Base-by-base conservation (phyloP, 148 eudicot species). In the Pouteria glomerata region DNA sequence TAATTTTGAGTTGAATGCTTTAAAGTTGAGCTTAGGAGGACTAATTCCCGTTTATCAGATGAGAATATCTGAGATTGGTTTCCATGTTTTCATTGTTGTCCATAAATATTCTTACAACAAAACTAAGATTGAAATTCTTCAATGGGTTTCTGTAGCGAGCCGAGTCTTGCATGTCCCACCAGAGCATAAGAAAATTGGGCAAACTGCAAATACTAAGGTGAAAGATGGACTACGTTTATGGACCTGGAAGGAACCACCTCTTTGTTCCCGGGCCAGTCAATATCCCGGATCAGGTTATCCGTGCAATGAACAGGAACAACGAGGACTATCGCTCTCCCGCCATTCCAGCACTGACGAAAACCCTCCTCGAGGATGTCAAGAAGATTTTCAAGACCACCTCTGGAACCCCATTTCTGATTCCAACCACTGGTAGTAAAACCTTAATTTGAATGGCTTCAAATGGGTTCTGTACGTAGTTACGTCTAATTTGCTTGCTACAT, bases 301-400 rank as follows among this genome's bases (percentile, higher is more conserved):
- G 97, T 33, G 99, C 99, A 21, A 92, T 95, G 99, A 92, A 82
- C 88, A 79, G 99, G 37, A 95, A 95, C 88, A 95, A 95, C 24
- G 99, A 95, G 85, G 99, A 95, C 76, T 92, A 95, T 72, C 91
- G 99, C n/a, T 88, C 99, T 64, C 99, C 99, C 10, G 97, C 99
- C 8, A 70, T 95, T 57, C 99, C 97, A 2, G 99, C 99, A 1
- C 64, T 95, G 69, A 95, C 99, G 8, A 90, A 87, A 79, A 55
- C 59, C 57, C 81, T 95, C 26, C 80, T 95, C 41, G 94, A 95
- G 73, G 99, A 95, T 81, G 99, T 95, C 77, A 95, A 95, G 86
- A 80, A 95, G 89, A 95, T 95, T 70, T 95, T 95, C 81, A 95
- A 95, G 85, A 92, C 88, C 74, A 92, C 92, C 66, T 24, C 89